Conservation (phyloP, 495 filamentous ascomycete species). For the Penicillium crystallinum region DNA sequence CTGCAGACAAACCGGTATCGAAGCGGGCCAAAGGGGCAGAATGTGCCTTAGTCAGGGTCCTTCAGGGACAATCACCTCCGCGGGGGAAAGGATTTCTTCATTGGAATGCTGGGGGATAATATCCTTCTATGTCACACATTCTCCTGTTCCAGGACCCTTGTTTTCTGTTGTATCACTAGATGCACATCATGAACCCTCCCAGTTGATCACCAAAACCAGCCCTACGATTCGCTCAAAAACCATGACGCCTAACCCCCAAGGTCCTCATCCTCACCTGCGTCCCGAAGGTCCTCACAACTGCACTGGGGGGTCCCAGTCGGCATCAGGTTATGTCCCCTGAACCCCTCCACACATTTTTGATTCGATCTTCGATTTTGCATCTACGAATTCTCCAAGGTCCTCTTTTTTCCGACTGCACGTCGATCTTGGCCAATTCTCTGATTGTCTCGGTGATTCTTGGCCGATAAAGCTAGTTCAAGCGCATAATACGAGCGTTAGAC, state of each 20-base stretch:
- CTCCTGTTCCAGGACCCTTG: no score
- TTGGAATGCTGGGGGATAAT: constrained; percentile 3
- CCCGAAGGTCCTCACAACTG: constrained; percentile 31
- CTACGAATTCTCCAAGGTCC: constrained; percentile 20
- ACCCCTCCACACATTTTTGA: constrained; percentile 1
- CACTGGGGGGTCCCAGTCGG: constrained; percentile 1
- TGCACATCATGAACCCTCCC: background rate
- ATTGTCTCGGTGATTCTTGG: constrained; percentile 13
- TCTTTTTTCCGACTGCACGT: constrained; percentile 16
- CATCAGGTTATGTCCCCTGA: background rate
- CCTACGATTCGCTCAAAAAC: constrained; percentile 14
- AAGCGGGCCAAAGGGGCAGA: background rate
- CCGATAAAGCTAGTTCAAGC: constrained; percentile 6
- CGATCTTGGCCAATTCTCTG: constrained; percentile 20
- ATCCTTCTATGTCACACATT: background rate
- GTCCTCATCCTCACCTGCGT: constrained; percentile 24
- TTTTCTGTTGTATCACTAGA: background rate
- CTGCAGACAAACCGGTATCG: background rate
- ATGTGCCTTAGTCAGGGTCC: background rate
- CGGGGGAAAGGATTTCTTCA: constrained; percentile 7
- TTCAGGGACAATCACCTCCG: background rate
- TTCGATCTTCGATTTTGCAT: background rate
- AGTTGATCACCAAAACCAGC: constrained; percentile 11
- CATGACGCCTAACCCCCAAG: constrained; percentile 33
- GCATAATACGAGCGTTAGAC: constrained; percentile 19